A percentile compares a stretch with the other conserved stretches of the same genome.
Conservation (phyloP, 2,329 filamentous ascomycete genomes). For the Rhexocercosporidium sp. region DNA sequence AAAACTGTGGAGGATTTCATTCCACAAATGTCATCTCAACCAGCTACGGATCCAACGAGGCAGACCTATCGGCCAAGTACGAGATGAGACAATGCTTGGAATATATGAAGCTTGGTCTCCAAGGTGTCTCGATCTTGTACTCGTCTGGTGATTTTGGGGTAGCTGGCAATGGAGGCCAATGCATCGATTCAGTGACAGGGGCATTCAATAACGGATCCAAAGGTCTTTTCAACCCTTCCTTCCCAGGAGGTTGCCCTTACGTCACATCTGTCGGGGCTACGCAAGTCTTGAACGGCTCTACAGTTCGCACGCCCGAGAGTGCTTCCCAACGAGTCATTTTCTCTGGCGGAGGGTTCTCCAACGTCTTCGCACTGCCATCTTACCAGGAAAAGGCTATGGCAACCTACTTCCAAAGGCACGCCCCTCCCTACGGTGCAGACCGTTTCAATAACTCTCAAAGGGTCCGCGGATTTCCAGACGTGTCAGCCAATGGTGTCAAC, state of each 20-base stretch:
- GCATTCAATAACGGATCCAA: slow-evolving; percentile 39
- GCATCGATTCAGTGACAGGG: slow-evolving; percentile 44
- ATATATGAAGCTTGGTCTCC: slow-evolving; percentile 62
- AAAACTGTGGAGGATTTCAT: slow-evolving; percentile 51
- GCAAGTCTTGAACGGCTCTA: slow-evolving; percentile 47
- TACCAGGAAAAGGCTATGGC: slow-evolving; percentile 49
- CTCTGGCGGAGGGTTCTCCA: slow-evolving; percentile 74
- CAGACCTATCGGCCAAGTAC: slow-evolving; percentile 54
- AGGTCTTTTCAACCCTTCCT: slow-evolving; percentile 54
- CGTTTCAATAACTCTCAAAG: slow-evolving; percentile 53
- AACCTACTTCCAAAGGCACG: slow-evolving; percentile 36
- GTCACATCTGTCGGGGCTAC: slow-evolving; percentile 59
- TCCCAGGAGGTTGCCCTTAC: slow-evolving; percentile 54
- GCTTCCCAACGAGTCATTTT: slow-evolving; percentile 68
- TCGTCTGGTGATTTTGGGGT: slow-evolving; percentile 57
- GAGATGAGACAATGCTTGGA: slow-evolving; percentile 58
- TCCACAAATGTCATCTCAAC: slow-evolving; percentile 60
- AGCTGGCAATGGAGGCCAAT: slow-evolving; percentile 46
- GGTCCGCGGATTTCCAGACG: slow-evolving; percentile 45
- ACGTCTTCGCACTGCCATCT: slow-evolving; percentile 51
- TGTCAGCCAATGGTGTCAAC: slow-evolving; percentile 47
- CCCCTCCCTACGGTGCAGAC: slow-evolving; percentile 42
- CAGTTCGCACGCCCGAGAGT: slow-evolving; percentile 45
- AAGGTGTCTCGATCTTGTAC: slow-evolving; percentile 56
- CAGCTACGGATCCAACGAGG: slow-evolving; percentile 59